phyloP scores from a whole-genome alignment of 495 filamentous ascomycete species.

The Elasticomyces elasticus region DNA sequence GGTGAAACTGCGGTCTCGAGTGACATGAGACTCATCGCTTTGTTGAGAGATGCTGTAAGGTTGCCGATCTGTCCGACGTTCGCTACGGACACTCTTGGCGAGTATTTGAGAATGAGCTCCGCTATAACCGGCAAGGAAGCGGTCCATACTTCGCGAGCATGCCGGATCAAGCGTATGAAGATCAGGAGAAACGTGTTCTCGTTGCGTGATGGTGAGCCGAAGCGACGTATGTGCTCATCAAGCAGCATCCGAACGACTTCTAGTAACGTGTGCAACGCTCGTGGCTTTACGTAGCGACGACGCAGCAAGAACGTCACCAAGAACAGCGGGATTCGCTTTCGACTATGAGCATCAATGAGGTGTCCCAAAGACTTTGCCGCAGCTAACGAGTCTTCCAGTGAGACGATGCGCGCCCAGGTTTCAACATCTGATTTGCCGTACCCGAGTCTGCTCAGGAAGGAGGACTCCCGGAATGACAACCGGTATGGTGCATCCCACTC shows the following conservation, averaged over 20 bases:
- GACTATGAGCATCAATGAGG: neutral
- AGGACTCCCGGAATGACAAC: conserved; percentile 13
- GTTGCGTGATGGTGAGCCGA: neutral
- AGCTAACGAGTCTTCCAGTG: conserved; percentile 31
- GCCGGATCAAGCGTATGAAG: conserved; percentile 47
- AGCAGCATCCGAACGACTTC: conserved; percentile 22
- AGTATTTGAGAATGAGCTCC: neutral
- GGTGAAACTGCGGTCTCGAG: conserved; percentile 40
- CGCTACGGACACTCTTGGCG: neutral
- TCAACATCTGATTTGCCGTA: conserved; percentile 43
- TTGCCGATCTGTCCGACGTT: conserved; percentile 4
- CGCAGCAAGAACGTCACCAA: conserved; percentile 40
- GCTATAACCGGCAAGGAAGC: conserved; percentile 41
- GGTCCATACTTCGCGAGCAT: conserved; percentile 50
- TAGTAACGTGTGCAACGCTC: conserved; percentile 38
- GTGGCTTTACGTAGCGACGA: conserved; percentile 32
- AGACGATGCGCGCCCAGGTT: conserved; percentile 51
- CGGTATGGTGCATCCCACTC: neutral
- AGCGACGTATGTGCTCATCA: neutral
- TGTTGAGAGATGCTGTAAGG: conserved; percentile 39
- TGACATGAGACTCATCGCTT: conserved; percentile 47
- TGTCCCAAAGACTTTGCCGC: conserved; percentile 23
- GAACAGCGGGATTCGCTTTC: neutral
- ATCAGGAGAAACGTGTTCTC: conserved; percentile 29
- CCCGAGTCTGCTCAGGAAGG: conserved; percentile 33